Evolutionary conservation across 2,329 filamentous ascomycete species (phyloP), one percentile per base, ranked within the genome.

Genomic region (Colletotrichum orchidophilum): DNA sequence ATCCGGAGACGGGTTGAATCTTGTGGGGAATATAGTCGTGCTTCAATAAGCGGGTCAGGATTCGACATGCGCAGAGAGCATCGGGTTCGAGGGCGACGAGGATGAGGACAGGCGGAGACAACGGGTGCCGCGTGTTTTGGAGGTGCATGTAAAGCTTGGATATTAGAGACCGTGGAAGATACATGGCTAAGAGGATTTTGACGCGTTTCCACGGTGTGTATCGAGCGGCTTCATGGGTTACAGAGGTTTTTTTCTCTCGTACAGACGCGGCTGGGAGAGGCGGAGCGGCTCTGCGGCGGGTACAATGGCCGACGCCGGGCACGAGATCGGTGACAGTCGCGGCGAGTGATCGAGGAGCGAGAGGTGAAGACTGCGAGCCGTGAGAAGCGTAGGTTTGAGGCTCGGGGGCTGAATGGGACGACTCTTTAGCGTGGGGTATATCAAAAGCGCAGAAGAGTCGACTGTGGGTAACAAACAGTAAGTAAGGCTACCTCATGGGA

Each of bases 21-120:
- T 98, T 98, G 85, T 98, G 96, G 15, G 93, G 94, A 76, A 99
- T 97, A 80, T 97, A 98, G 85, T 99, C 96, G 86, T 96, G 93
- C 83, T 97, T 98, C 72, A 99, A 87, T n/a, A 99, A 88, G 61
- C 93, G 89, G 3, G 96, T 97, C 58, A 99, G 90, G 72, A 99
- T 98, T 73, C 95, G 94, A 80, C 95, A 97, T 73, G 95, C 96
- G 82, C 96, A 98, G 73, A 99, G 90, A 74, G 96, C 94, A 84
- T 99, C 96, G 66, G 96, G 95, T 79, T 98, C 96, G 79, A 98
- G 93, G 42, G 96, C 94, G 74, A 95, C 95, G 67, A 99, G 93
- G 74, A 99, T 90, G 29, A 98, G 88, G 64, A 98, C 94, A 0
- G 95, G 95, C 49, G 96, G 93, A 21, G 95, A 96, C 62, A 96